Percentiles rank a stretch among this genome's conserved stretches.
These are phyloP conservation scores for Teunomyces atbi DNA, from an alignment of 805 yeast genomes.

Conservation along the genomic window DNA sequence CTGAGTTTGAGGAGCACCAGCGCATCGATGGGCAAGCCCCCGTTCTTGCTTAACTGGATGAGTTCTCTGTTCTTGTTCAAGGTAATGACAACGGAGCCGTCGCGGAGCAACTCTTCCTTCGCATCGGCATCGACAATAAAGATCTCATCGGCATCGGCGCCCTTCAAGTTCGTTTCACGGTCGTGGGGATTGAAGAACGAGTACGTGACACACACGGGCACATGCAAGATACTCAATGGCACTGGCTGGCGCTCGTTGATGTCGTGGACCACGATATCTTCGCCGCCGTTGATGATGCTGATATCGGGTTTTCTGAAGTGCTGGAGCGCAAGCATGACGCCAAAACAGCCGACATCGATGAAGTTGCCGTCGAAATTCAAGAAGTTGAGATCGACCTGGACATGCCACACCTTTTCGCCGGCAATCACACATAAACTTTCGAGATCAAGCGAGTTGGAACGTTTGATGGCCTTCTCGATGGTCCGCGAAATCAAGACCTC, in stretches of 20 bases:
- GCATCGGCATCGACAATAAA: conserved; percentile 72
- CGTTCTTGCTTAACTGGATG: conserved; percentile 86
- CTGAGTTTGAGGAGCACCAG: conserved; percentile 64
- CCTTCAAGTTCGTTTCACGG: conserved; percentile 68
- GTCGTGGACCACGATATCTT: conserved; percentile 61
- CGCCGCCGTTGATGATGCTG: conserved; percentile 41
- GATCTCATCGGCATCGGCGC: conserved; percentile 57
- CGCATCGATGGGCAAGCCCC: conserved; percentile 84
- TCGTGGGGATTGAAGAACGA: conserved; percentile 74
- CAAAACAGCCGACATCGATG: conserved; percentile 86
- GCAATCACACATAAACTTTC: conserved; percentile 90
- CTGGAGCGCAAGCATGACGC: conserved; percentile 79
- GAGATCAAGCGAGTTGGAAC: conserved; percentile 87
- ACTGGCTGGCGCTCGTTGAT: conserved; percentile 82
- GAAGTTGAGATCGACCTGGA: conserved; percentile 87
- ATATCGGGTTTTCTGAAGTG: conserved; percentile 86
- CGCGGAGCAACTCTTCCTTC: conserved; percentile 73
- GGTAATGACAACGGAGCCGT: conserved; percentile 81
- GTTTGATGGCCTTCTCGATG: conserved; percentile 86
- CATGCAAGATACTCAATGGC: conserved; percentile 78
- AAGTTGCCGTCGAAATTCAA: conserved; percentile 91
- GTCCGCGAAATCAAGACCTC: conserved; percentile 79
- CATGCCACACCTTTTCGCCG: conserved; percentile 87
- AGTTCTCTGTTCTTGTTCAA: conserved; percentile 87
- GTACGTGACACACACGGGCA: conserved; percentile 87